Base-by-base conservation (phyloP, 768 basidiomycete species). In the Pleurotus citrinopileatus region DNA sequence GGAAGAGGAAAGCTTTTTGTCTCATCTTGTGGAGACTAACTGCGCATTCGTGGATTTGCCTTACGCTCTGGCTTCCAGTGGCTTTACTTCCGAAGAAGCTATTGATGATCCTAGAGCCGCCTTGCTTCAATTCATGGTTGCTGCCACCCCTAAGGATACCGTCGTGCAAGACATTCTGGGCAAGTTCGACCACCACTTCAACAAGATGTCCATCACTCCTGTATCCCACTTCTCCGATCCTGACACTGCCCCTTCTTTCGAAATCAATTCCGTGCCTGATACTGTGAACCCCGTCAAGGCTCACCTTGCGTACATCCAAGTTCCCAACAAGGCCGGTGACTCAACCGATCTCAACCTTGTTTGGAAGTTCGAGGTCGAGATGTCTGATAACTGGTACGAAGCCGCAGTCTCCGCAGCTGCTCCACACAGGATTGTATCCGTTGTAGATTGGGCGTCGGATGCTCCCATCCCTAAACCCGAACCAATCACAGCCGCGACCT, bases 351-450 rank as follows among this genome's bases (percentile, higher is more conserved):
- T 96, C 34, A 77, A 80, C 63, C 81, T 92, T 57, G 92, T 92
- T 3, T 98, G 90, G 91, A 88, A 85, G 84, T 89, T 94, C 62
- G 92, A 94, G 65, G 88, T 96, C 42, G 89, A 94, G 77, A 92
- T 96, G 89, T 65, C 86, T 64, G 86, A 97, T 71, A 98, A 94
- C 70, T 96, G 92, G 92, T 98, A 98, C 61, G 94, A 98, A 68
- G 82, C 93, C 3, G 80, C 91, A 19, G 86, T 99, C 37, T 86
- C 89, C 9, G 84, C 82, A 1, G 66, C 72, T 25, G 68, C 78
- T n/a, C 89, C 92, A 22, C 86, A 93, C 65, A 79, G 84, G 57
- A 86, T 94, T 60, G 73, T 98, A 62, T 86, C 88, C 23, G 92
- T 95, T 32, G 91, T 96, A 57, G 96, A 98, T 66, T 98, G 94